phyloP scores from a whole-genome alignment of 1,284 basidiomycete genomes.

The Pseudomicrostroma phylloplanum region DNA sequence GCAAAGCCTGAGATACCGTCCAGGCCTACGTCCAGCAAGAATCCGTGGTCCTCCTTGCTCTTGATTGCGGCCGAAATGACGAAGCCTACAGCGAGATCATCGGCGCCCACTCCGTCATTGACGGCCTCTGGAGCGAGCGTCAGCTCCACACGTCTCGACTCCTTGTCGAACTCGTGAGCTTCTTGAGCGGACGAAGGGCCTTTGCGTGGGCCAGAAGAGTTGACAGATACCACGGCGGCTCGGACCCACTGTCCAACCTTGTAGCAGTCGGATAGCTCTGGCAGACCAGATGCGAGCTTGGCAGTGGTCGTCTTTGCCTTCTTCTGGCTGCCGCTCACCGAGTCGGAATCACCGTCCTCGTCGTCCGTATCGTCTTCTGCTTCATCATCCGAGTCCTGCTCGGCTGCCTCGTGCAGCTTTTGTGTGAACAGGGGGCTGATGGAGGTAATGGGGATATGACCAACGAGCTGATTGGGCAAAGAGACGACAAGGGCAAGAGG shows the following conservation, averaged over 20 bases:
- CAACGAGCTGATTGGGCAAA: conserved; percentile 88
- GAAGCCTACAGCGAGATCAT: conserved; percentile 61
- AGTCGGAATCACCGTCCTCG: conserved; percentile 21
- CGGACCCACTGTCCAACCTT: conserved; percentile 77
- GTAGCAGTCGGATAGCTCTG: conserved; percentile 62
- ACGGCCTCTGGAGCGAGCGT: conserved; percentile 77
- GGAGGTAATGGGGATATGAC: conserved; percentile 89
- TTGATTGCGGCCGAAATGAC: conserved; percentile 52
- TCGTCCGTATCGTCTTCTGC: conserved; percentile 53
- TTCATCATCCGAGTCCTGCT: conserved; percentile 57
- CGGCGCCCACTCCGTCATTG: conserved; percentile 71
- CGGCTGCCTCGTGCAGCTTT: conserved; percentile 54
- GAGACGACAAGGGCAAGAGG: conserved; percentile 87
- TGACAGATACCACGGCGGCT: conserved; percentile 66
- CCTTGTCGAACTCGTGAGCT: conserved; percentile 43
- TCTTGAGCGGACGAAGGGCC: conserved; percentile 58
- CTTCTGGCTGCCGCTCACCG: conserved; percentile 11
- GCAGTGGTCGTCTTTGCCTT: conserved; percentile 10
- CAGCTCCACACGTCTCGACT: conserved; percentile 63
- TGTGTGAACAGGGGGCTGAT: conserved; percentile 77
- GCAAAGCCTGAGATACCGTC: conserved; percentile 45
- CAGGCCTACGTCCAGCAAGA: conserved; percentile 74
- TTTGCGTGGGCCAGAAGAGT: conserved; percentile 57
- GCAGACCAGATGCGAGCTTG: conserved; percentile 22
- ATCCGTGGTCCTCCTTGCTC: conserved; percentile 90